phyloP scores from a whole-genome alignment of 257 asterid species.

The Galeopsis tetrahit region DNA sequence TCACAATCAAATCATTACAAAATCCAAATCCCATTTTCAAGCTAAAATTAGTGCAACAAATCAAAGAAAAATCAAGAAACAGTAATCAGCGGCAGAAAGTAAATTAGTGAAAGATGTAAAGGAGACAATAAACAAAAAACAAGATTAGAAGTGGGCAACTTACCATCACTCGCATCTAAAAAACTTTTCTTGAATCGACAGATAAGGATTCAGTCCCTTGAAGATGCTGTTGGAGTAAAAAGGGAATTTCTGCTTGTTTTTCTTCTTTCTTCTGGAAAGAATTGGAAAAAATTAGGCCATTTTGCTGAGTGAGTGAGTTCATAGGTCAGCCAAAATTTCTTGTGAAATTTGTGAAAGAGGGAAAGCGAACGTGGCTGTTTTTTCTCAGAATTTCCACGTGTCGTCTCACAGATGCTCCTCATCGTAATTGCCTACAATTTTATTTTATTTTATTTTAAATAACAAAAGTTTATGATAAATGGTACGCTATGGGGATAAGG shows the following conservation, averaged over 20 bases:
- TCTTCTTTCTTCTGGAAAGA: too few relatives aligned
- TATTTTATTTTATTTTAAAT: too few relatives aligned
- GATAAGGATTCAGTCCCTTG: conserved; percentile 5
- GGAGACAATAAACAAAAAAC: background rate
- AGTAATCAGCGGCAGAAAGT: conserved; percentile 11
- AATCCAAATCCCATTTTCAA: conserved; percentile 19
- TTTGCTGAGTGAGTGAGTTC: background rate
- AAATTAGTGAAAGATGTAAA: background rate
- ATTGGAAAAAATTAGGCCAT: background rate
- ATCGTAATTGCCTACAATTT: too few relatives aligned
- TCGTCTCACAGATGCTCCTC: too few relatives aligned
- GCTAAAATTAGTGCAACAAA: background rate
- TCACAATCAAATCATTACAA: background rate
- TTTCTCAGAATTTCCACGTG: too few relatives aligned
- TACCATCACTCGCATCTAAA: too few relatives aligned
- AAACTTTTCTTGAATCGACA: conserved; percentile 8
- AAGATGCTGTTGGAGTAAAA: background rate
- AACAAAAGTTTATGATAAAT: too few relatives aligned
- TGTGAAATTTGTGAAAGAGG: too few relatives aligned
- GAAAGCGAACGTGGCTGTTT: too few relatives aligned
- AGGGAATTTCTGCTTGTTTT: background rate
- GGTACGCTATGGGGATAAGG: too few relatives aligned
- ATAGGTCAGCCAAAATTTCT: background rate
- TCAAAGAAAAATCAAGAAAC: conserved; percentile 1
- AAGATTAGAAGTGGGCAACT: background rate